A percentile compares a stretch with the other conserved stretches of the same genome.
These are phyloP conservation scores for Colletotrichum falcatum DNA, from an alignment of 2,329 filamentous ascomycete genomes.

Conservation along the genomic window DNA sequence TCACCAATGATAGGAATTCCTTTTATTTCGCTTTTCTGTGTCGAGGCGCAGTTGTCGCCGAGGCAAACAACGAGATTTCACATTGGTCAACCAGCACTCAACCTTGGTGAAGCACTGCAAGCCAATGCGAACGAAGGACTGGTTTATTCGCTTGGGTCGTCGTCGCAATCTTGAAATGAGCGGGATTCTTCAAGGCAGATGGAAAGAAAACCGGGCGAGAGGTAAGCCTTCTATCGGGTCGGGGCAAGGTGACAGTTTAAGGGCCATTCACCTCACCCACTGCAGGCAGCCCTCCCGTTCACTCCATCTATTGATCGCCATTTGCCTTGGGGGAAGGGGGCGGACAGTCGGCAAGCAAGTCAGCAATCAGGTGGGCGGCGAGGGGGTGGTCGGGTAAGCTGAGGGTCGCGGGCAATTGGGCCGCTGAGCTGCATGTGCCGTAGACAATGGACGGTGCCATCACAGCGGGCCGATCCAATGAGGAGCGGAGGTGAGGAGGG, in stretches of 20 bases:
- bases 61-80: conserved; percentile 30
- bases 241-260: conserved; percentile 40
- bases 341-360: not conserved
- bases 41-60: conserved; percentile 34
- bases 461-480: conserved; percentile 40
- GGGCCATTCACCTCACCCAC: conserved; percentile 27
- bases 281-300: conserved; percentile 1
- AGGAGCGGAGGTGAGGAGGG: conserved; percentile 26
- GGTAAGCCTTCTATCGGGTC: conserved; percentile 12
- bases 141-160: conserved; percentile 22
- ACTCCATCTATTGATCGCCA: conserved; percentile 20
- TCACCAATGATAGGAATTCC: not conserved
- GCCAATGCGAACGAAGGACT: not conserved
- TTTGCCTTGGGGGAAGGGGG: conserved; percentile 16
- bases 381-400: conserved; percentile 34
- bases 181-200: conserved; percentile 10
- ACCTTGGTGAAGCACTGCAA: conserved; percentile 1
- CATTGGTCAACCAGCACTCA: conserved; percentile 40
- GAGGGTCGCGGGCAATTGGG: conserved; percentile 29
- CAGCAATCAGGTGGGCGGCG: conserved; percentile 14
- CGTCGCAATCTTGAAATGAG: conserved; percentile 6
- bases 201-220: conserved; percentile 2
- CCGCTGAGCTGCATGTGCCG: conserved; percentile 39
- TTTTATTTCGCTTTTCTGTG: not conserved
- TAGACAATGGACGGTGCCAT: conserved; percentile 29